Evolutionary conservation across 441 rosid genomes (phyloP), one percentile per base, ranked within the genome.

Genomic region (Macaranga tanarius): DNA sequence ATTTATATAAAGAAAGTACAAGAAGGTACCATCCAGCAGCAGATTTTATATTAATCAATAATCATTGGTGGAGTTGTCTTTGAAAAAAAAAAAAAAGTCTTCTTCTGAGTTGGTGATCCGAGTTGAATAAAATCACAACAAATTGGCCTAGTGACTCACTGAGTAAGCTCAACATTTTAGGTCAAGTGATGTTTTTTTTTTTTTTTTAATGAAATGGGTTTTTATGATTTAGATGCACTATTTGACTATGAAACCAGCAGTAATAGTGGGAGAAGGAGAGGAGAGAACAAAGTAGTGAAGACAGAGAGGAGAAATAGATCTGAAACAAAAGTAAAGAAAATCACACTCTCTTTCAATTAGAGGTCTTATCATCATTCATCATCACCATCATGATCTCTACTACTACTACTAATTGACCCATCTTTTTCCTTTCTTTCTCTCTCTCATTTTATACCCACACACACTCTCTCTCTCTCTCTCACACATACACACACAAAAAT

Each of bases 181-280:
- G 83, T 80, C 83, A 74, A 76, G 76, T 73, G 73, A 65, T 23
- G 44, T 31, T 12, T 47, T 75, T 70, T 44, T 55, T 64, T 42
- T 42, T 42, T 42, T 42, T 40, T 1, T 40, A 5, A 0, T 7
- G 45, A 42, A 42, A 42, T 42, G 38, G 38, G 38, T 20, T n/a
- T 38, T 62, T 62, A 16, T 17, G 0, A 23, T n/a, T 62, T 13
- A 55, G 69, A 66, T 16, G 51, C 79, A 76, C 68, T 74, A 67
- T 76, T 84, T 86, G 83, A 79, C 84, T 75, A 51, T n/a, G 65
- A 38, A 86, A 62, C 40, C 81, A 76, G 80, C 38, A 58, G 76
- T 67, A 65, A 52, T 13, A 69, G 76, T 47, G 16, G 68, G n/a
- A n/a, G n/a, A n/a, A 5, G 76, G 28, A 67, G 48, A 31, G 20